phyloP scores from a whole-genome alignment of 257 asterid genomes.

The Penstemon davidsonii region DNA sequence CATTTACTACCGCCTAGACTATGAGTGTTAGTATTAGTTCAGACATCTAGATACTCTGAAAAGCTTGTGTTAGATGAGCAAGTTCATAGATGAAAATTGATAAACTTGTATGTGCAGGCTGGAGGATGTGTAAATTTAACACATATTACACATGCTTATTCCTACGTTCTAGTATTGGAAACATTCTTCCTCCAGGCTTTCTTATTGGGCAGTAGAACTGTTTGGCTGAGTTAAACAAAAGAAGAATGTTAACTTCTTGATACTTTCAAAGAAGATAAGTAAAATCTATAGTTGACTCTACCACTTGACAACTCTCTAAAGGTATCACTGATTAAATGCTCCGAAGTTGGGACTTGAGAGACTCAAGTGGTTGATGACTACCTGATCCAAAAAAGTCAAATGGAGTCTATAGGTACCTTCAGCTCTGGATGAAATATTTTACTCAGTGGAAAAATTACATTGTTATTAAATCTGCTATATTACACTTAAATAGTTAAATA shows the following conservation, averaged over 20 bases:
- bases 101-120: not conserved
- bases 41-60: not conserved
- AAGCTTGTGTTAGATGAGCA: conserved; percentile 1
- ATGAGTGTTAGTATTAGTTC: conserved; percentile 4
- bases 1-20: not conserved
- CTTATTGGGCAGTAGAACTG: not conserved
- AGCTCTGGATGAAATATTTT: conserved; percentile 14
- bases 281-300: not conserved
- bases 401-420: not conserved
- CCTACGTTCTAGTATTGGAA: not conserved
- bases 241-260: conserved; percentile 5
- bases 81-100: not conserved
- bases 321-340: not conserved
- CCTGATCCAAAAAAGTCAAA: not conserved
- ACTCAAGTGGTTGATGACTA: not conserved
- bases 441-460: conserved; percentile 12
- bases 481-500: conserved; percentile 13
- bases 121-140: not conserved
- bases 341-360: conserved; percentile 6
- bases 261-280: not conserved
- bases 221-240: not conserved
- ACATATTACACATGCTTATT: not conserved
- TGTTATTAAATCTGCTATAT: conserved; percentile 21
- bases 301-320: not conserved
- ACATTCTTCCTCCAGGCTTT: not conserved